Evolutionary conservation across 257 asterid genomes (phyloP).

Genomic region (Penstemon barbatus): DNA sequence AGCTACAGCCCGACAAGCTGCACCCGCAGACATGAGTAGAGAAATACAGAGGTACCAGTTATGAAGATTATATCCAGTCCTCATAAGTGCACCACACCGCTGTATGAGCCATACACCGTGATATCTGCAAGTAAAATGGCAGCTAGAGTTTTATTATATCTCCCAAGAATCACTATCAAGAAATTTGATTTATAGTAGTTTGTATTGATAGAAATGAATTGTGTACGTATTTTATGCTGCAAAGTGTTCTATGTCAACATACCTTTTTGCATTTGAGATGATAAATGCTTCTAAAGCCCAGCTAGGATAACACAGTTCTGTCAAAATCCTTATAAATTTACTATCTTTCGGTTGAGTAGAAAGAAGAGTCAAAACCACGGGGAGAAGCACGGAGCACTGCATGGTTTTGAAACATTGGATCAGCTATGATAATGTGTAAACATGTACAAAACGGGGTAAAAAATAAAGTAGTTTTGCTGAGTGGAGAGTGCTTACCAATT

Average conservation of each 20-base stretch:
- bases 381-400: conserved; percentile 94
- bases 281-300: conserved; percentile 97
- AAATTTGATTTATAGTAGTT: background rate
- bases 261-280: conserved; percentile 82
- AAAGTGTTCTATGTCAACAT: background rate
- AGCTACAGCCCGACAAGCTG: conserved; percentile 28
- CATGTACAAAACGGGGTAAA: conserved; percentile 1
- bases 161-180: no score
- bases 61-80: conserved; percentile 27
- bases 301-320: conserved; percentile 64
- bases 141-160: background rate
- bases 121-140: conserved; percentile 19
- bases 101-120: conserved; percentile 36
- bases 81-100: conserved; percentile 29
- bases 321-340: conserved; percentile 41
- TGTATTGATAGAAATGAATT: background rate
- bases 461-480: conserved; percentile 10
- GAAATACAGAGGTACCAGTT: conserved; percentile 25
- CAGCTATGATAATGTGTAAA: conserved; percentile 8
- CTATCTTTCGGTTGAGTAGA: conserved; percentile 71
- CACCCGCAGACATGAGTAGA: conserved; percentile 21
- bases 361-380: conserved; percentile 86
- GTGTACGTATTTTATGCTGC: background rate
- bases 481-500: conserved; percentile 48
- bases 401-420: conserved; percentile 15